phyloP scores from a whole-genome alignment of 192 early-diverging fungal species.

The Coemansia sp. region DNA sequence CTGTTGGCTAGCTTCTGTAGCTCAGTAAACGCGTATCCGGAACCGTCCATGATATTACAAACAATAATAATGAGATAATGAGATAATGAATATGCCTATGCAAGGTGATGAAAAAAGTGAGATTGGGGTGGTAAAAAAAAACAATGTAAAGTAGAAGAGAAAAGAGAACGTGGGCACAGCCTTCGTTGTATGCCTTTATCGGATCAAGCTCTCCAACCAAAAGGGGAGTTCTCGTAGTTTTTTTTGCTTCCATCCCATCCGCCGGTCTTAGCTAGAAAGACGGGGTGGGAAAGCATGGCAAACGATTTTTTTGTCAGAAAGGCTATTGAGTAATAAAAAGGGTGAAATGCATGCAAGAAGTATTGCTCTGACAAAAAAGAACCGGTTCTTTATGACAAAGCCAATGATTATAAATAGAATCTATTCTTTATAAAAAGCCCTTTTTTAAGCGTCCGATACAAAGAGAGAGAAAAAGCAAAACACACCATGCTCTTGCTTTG shows the following conservation, averaged over 20 bases:
- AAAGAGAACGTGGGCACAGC: background rate
- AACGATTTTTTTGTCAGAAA: conserved; percentile 11
- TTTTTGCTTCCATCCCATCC: background rate
- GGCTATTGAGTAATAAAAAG: background rate
- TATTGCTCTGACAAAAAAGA: conserved; percentile 5
- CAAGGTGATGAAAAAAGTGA: conserved; percentile 17
- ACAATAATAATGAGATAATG: conserved; percentile 6
- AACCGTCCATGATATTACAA: conserved; percentile 5
- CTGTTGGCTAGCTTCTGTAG: conserved; percentile 19
- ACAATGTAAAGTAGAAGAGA: background rate
- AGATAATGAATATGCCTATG: conserved; percentile 4
- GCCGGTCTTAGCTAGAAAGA: conserved; percentile 5
- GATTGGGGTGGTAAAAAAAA: conserved; percentile 7
- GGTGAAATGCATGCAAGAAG: conserved; percentile 3
- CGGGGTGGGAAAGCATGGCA: background rate
- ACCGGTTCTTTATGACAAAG: conserved; percentile 8
- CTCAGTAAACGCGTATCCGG: conserved; percentile 12
- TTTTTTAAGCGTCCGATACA: background rate
- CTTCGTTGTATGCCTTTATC: background rate
- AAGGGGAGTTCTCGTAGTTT: background rate
- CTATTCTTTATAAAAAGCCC: background rate
- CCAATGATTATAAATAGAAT: conserved; percentile 1
- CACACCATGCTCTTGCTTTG: background rate
- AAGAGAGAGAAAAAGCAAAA: background rate
- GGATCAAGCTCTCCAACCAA: background rate